phyloP scores from a whole-genome alignment of 768 basidiomycete genomes.

The Rhizopogon vinicolor region DNA sequence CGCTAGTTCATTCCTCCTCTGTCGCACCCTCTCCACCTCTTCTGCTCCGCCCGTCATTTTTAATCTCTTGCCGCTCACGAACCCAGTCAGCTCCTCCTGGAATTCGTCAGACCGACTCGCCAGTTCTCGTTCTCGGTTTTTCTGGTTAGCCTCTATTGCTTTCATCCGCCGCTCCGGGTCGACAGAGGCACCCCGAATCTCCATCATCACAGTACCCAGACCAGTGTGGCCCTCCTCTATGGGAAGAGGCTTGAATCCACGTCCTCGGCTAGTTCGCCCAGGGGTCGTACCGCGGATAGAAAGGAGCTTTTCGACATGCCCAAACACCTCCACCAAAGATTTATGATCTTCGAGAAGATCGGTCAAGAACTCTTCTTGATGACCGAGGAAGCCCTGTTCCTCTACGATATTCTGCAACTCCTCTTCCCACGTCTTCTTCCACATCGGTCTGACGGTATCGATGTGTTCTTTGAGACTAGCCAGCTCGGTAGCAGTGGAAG shows the following conservation, averaged over 20 bases:
- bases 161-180: constrained; percentile 85
- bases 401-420: constrained; percentile 96
- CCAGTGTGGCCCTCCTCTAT: constrained; percentile 66
- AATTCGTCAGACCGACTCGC: constrained; percentile 76
- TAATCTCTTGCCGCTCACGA: constrained; percentile 84
- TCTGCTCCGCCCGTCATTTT: constrained; percentile 96
- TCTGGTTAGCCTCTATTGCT: constrained; percentile 89
- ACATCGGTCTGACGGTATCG: constrained; percentile 87
- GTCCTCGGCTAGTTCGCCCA: constrained; percentile 34
- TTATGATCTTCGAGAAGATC: constrained; percentile 93
- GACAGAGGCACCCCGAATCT: constrained; percentile 78
- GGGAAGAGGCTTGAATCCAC: constrained; percentile 55
- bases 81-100: constrained; percentile 77
- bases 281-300: constrained; percentile 52
- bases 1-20: constrained; percentile 78
- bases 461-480: constrained; percentile 80
- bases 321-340: constrained; percentile 81
- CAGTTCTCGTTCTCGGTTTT: constrained; percentile 71
- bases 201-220: constrained; percentile 79
- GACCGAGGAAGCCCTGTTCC: constrained; percentile 90
- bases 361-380: constrained; percentile 86
- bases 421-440: constrained; percentile 98
- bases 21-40: constrained; percentile 83
- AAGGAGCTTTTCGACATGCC: constrained; percentile 88
- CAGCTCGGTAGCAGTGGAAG: constrained; percentile 60